Evolutionary conservation across 1,139 yeast species (phyloP).

Genomic region (Wickerhamomyces sp.): DNA sequence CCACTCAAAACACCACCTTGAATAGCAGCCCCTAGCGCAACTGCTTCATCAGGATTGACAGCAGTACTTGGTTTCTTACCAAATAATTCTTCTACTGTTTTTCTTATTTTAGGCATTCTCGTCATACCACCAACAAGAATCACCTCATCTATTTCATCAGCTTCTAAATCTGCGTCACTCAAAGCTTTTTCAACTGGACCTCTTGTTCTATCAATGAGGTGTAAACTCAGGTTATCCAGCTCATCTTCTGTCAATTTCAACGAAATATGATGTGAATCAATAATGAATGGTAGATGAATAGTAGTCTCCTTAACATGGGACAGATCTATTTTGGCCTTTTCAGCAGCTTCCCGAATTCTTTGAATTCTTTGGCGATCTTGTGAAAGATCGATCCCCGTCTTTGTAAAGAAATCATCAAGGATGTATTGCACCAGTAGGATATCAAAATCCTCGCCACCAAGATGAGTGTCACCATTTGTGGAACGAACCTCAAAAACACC

Average conservation of each 20-base stretch:
- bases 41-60: slow-evolving; percentile 83
- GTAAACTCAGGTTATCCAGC: slow-evolving; percentile 58
- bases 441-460: slow-evolving; percentile 84
- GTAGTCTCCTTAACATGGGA: slow-evolving; percentile 54
- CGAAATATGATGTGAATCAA: slow-evolving; percentile 43
- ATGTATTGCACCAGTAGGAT: slow-evolving; percentile 53
- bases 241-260: slow-evolving; percentile 54
- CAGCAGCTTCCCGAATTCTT: slow-evolving; percentile 70
- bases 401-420: slow-evolving; percentile 40
- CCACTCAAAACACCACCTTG: slow-evolving; percentile 79
- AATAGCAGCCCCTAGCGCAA: slow-evolving; percentile 80
- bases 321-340: slow-evolving; percentile 63
- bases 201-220: slow-evolving; percentile 56
- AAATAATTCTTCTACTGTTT: slow-evolving; percentile 53
- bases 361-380: slow-evolving; percentile 49
- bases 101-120: slow-evolving; percentile 71
- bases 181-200: slow-evolving; percentile 65
- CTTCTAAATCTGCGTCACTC: slow-evolving; percentile 62
- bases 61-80: slow-evolving; percentile 55
- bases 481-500: slow-evolving; percentile 80
- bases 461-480: slow-evolving; percentile 81
- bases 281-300: slow-evolving; percentile 62
- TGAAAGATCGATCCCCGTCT: slow-evolving; percentile 43
- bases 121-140: slow-evolving; percentile 84
- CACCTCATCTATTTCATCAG: slow-evolving; percentile 64